These are phyloP conservation scores for Aquilaria malaccensis DNA, from an alignment of 345 rosid genomes.

Conservation along the genomic window DNA sequence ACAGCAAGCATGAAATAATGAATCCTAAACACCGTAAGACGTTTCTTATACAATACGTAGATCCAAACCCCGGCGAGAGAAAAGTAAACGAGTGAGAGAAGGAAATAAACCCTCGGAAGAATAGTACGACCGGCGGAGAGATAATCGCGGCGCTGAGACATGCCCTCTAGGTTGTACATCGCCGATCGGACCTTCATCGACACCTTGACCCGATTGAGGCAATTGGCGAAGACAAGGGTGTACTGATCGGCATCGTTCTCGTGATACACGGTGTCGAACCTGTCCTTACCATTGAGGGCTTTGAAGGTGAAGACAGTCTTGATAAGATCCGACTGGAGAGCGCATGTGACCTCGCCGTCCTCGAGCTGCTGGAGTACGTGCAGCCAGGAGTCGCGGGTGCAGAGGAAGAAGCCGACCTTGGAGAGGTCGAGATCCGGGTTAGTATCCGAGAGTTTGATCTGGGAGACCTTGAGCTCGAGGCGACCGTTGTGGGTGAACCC, in stretches of 20 bases:
- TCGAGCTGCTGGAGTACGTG: constrained; percentile 73
- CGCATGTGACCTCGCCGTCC: constrained; percentile 67
- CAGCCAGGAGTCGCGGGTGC: constrained; percentile 79
- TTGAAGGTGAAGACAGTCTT: constrained; percentile 63
- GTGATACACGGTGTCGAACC: constrained; percentile 13
- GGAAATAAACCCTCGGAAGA: constrained; percentile 75
- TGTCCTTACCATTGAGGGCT: constrained; percentile 27
- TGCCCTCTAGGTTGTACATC: constrained; percentile 84
- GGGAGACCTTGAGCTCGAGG: constrained; percentile 66
- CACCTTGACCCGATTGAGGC: constrained; percentile 56
- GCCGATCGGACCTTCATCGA: constrained; percentile 74
- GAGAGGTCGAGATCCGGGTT: constrained; percentile 60
- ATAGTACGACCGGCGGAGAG: constrained; percentile 81
- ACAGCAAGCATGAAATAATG: constrained; percentile 95
- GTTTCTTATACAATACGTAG: constrained; percentile 58
- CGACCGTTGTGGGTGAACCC: constrained; percentile 86
- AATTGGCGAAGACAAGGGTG: constrained; percentile 82
- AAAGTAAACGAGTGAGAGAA: constrained; percentile 60
- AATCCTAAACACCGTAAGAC: constrained; percentile 66
- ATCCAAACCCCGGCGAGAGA: constrained; percentile 68
- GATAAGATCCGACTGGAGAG: constrained; percentile 57
- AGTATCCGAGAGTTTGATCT: constrained; percentile 38
- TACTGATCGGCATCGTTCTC: constrained; percentile 65
- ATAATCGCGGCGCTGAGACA: constrained; percentile 49
- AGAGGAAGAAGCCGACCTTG: constrained; percentile 87